Percentiles rank a stretch among this genome's conserved stretches.
phyloP scores from a whole-genome alignment of 257 asterid genomes.

The Solanum chiquidenum region DNA sequence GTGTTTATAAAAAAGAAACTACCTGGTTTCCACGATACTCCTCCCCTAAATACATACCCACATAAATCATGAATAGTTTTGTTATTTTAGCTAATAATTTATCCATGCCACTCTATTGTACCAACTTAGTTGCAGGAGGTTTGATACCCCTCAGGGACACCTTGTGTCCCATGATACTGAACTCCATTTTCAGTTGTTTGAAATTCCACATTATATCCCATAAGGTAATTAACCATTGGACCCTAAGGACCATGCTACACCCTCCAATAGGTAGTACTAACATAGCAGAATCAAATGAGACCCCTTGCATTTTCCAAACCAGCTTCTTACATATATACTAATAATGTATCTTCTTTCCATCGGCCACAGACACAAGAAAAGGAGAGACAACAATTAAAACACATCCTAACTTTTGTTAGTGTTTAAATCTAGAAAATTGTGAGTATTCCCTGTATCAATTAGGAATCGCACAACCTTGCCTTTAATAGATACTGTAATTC shows the following conservation, averaged over 20 bases:
- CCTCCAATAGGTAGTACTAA: too few species aligned
- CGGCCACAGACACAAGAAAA: not conserved
- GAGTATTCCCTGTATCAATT: not conserved
- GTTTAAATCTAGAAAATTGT: not conserved
- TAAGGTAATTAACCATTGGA: too few species aligned
- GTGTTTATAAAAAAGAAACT: too few species aligned
- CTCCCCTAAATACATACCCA: not conserved
- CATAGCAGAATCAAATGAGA: too few species aligned
- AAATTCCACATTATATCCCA: not conserved
- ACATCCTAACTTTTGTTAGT: not conserved
- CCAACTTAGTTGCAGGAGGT: too few species aligned
- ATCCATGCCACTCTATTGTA: not conserved
- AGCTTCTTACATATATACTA: not conserved
- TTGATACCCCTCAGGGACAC: not conserved
- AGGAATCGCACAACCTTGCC: fast-evolving
- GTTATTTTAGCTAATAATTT: too few species aligned
- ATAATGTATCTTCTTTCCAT: too few species aligned
- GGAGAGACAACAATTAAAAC: not conserved
- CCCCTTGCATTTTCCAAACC: not conserved
- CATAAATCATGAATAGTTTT: not conserved
- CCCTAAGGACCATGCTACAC: too few species aligned
- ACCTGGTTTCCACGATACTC: too few species aligned
- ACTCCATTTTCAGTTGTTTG: not conserved
- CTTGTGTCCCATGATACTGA: not conserved
- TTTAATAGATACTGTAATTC: not conserved